Evolutionary conservation across 345 rosid genomes (phyloP).

Genomic region (Melaleuca quinquenervia): DNA sequence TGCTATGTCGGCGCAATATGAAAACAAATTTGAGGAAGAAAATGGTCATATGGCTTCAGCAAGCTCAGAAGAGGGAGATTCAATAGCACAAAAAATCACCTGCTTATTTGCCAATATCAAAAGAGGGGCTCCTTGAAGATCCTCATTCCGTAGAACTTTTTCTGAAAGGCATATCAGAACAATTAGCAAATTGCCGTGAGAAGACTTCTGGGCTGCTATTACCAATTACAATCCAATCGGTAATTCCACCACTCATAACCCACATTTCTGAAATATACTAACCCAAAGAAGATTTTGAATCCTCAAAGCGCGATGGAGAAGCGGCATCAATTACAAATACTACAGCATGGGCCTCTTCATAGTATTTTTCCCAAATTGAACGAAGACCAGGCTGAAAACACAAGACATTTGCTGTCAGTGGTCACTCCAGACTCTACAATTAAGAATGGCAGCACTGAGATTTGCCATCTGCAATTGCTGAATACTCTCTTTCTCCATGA

Average conservation of each 20-base stretch:
- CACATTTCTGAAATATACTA: neutral
- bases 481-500: neutral
- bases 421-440: neutral
- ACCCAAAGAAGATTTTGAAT: conserved; percentile 90
- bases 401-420: neutral
- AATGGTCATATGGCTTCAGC: neutral
- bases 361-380: conserved; percentile 98
- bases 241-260: neutral
- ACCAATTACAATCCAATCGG: neutral
- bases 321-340: conserved; percentile 89
- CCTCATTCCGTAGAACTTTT: conserved; percentile 92
- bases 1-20: neutral
- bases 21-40: neutral
- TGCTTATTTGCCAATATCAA: conserved; percentile 93
- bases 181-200: neutral
- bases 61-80: neutral
- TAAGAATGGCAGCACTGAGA: neutral
- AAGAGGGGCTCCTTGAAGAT: conserved; percentile 93
- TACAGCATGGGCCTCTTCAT: conserved; percentile 96
- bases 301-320: conserved; percentile 90
- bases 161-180: neutral
- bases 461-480: neutral
- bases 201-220: neutral
- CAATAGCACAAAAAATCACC: conserved; percentile 20
- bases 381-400: conserved; percentile 76